These are phyloP conservation scores for Lachnellula hyalina DNA, from an alignment of 2,329 filamentous ascomycete genomes.

Conservation along the genomic window DNA sequence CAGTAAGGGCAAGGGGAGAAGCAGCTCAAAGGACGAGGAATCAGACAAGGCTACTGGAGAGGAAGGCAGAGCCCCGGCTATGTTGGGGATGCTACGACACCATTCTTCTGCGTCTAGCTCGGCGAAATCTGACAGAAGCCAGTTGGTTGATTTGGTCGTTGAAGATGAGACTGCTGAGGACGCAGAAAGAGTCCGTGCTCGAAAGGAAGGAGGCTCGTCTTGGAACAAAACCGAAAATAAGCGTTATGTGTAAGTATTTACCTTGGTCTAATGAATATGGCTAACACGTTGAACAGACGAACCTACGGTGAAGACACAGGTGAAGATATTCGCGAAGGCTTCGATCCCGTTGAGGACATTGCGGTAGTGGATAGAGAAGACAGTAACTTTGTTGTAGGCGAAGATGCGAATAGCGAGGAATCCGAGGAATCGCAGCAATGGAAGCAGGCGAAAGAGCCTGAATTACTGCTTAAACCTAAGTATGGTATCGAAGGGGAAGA, in stretches of 20 bases:
- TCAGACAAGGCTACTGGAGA: constrained; percentile 20
- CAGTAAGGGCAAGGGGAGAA: constrained; percentile 15
- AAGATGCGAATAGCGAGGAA: constrained; percentile 32
- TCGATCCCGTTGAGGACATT: constrained; percentile 42
- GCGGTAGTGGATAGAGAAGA: constrained; percentile 37
- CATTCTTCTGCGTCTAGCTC: constrained; percentile 45
- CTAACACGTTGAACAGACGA: constrained; percentile 32
- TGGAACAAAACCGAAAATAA: constrained; percentile 53
- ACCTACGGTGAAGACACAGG: constrained; percentile 42
- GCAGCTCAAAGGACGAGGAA: constrained; percentile 28
- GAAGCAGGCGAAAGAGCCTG: constrained; percentile 30
- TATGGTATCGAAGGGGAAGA: constrained; percentile 31
- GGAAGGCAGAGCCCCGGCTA: constrained; percentile 28
- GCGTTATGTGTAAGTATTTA: constrained; percentile 45
- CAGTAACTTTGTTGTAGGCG: constrained; percentile 27
- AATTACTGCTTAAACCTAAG: constrained; percentile 28
- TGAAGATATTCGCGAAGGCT: constrained; percentile 49
- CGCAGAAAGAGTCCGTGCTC: constrained; percentile 53
- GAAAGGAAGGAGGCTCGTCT: constrained; percentile 56
- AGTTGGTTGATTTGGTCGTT: constrained; percentile 62
- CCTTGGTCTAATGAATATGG: background rate
- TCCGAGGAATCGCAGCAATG: constrained; percentile 40
- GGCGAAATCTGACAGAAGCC: constrained; percentile 50
- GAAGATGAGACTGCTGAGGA: constrained; percentile 59
- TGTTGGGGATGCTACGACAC: constrained; percentile 37